Conservation (phyloP, 2,329 filamentous ascomycete genomes). For the Trichoderma pleuroti region DNA sequence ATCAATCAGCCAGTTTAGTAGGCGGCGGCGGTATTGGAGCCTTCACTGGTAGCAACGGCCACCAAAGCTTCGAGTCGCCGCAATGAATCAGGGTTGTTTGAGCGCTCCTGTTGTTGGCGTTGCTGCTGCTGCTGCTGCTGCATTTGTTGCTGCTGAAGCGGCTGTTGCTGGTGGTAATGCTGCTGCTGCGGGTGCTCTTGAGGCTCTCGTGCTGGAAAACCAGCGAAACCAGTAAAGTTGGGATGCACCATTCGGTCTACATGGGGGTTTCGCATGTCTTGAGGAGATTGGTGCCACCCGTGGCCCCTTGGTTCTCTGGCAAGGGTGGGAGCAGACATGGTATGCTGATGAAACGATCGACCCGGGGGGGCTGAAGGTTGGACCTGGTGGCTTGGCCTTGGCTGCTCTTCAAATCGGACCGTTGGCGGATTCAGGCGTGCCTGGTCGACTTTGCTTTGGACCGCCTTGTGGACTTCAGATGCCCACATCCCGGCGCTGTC, state of each 20-base stretch:
- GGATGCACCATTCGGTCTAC: constrained; percentile 58
- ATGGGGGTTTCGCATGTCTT: constrained; percentile 39
- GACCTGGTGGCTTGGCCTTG: constrained; percentile 34
- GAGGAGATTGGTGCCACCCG: constrained; percentile 50
- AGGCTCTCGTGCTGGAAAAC: constrained; percentile 43
- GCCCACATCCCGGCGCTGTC: constrained; percentile 56
- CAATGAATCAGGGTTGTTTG: constrained; percentile 33
- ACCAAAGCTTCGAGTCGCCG: constrained; percentile 42
- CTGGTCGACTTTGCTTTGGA: constrained; percentile 53
- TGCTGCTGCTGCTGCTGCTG: constrained; percentile 22
- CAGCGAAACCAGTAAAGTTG: constrained; percentile 50
- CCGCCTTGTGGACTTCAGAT: constrained; percentile 52
- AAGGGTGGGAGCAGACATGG: constrained; percentile 56
- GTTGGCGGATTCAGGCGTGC: constrained; percentile 43
- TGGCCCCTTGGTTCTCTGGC: constrained; percentile 61
- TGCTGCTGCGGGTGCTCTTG: constrained; percentile 22
- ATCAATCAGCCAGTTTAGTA: constrained; percentile 28
- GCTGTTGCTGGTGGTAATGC: neutral
- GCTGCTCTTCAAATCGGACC: constrained; percentile 54
- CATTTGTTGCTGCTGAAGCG: neutral
- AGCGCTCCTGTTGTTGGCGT: constrained; percentile 26
- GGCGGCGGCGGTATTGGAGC: constrained; percentile 40
- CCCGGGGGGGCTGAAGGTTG: constrained; percentile 29
- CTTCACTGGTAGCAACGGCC: constrained; percentile 44
- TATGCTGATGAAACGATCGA: constrained; percentile 50